Evolutionary conservation across 768 basidiomycete species (phyloP).

Genomic region (Strobilomyces echinocephalus): DNA sequence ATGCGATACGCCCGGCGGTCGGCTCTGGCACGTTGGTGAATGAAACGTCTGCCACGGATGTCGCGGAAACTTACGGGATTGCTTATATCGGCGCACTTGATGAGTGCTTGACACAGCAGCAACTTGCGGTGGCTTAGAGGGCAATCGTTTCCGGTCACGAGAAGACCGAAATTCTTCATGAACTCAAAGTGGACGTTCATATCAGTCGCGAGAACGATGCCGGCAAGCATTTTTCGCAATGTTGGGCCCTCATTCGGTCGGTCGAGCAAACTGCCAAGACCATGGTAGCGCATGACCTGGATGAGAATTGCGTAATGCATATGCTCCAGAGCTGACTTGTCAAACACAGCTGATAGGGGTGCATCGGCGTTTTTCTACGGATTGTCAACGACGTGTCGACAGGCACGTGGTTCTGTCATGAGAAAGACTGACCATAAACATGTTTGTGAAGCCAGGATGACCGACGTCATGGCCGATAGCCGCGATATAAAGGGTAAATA

Average conservation of each 20-base stretch:
- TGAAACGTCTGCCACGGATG: background rate
- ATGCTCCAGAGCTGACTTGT: conserved; percentile 85
- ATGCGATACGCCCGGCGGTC: conserved; percentile 86
- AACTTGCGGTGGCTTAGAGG: conserved; percentile 50
- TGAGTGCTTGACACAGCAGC: conserved; percentile 80
- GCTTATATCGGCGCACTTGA: conserved; percentile 98
- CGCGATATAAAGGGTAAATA: conserved; percentile 82
- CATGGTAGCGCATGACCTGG: conserved; percentile 75
- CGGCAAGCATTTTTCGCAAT: conserved; percentile 72
- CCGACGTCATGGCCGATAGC: conserved; percentile 98
- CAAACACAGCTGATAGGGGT: conserved; percentile 83
- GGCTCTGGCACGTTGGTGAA: conserved; percentile 51
- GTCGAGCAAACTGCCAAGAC: conserved; percentile 65
- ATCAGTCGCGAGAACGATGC: conserved; percentile 88
- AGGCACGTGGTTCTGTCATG: background rate
- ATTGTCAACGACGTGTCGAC: conserved; percentile 5
- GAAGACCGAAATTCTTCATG: conserved; percentile 59
- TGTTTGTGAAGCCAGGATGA: conserved; percentile 91
- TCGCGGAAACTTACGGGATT: conserved; percentile 72
- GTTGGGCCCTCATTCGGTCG: conserved; percentile 39
- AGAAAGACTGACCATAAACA: conserved; percentile 73
- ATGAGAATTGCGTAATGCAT: conserved; percentile 85
- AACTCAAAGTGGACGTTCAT: conserved; percentile 89
- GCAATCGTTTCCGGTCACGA: conserved; percentile 40
- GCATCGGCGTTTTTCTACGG: conserved; percentile 87